Percentiles rank a stretch among this genome's conserved stretches.
Conservation (phyloP, 2,329 filamentous ascomycete species). For the Hypomyces perniciosus region DNA sequence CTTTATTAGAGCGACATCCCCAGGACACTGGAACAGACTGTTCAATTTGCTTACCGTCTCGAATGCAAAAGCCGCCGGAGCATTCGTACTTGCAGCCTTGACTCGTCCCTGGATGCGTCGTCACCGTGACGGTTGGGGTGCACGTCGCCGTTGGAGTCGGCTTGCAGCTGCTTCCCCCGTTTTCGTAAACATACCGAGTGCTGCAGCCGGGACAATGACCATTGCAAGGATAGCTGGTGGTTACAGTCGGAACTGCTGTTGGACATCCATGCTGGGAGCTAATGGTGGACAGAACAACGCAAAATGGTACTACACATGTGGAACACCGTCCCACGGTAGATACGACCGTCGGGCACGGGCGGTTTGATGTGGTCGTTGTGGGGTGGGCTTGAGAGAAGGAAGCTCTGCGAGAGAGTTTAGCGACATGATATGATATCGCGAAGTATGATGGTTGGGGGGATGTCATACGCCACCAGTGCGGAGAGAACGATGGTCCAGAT, state of each 20-base stretch:
- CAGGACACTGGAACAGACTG: neutral
- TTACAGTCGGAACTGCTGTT: neutral
- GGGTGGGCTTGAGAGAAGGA: neutral
- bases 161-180: neutral
- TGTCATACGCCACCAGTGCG: conserved; percentile 1
- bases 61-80: conserved; percentile 15
- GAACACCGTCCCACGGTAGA: neutral
- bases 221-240: neutral
- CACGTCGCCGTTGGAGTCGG: conserved; percentile 1
- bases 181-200: neutral
- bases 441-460: neutral
- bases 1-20: neutral
- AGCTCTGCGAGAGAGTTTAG: neutral
- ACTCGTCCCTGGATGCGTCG: conserved; percentile 6
- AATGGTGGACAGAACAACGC: neutral
- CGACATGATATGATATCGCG: neutral
- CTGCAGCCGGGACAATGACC: neutral
- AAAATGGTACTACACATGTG: neutral
- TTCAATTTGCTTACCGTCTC: conserved; percentile 11
- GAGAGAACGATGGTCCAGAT: neutral
- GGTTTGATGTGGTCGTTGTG: neutral
- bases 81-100: conserved; percentile 13
- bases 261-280: neutral
- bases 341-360: neutral
- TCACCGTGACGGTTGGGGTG: conserved; percentile 16